Base-by-base conservation (phyloP, 331 rosid species). In the Phaseolus coccineus region DNA sequence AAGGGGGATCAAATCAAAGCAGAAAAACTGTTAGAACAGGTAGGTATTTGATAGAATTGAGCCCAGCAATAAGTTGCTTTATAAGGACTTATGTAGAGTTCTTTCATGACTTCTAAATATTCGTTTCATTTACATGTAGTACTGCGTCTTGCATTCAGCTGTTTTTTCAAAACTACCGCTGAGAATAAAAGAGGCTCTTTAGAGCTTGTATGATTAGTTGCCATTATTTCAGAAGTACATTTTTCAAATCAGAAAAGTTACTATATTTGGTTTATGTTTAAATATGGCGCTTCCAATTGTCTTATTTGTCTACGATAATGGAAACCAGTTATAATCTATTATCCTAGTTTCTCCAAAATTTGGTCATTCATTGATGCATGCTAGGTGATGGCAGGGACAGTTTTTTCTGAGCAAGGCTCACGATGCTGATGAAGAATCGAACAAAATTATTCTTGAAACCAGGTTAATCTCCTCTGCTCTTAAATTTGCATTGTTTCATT, bases 381-480 rank as follows among this genome's bases (percentile, higher is more conserved):
- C 76, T 80, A 33, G 59, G 42, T 27, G 52, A 65, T 84, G 77
- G 44, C 89, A 95, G 99, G 99, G 96, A 4, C 87, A 88, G 4
- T 87, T 91, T 83, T 95, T 85, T 59, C 76, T 25, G 3, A 42
- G 81, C 5, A 91, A 87, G 84, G 92, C 96, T 15, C 67, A 52
- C 2, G 96, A 89, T 55, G 94, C 94, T 24, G 94, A 95, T 50
- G 96, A 93, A 64, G 92, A 93, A 79, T 93, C 94, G 31, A 86
- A 63, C 83, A 84, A 79, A 86, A 83, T 87, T 85, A 87, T 90
- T 86, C 71, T 90, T 40, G 84, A 85, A 72, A 82, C 91, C 16
- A 84, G 86, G 99, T 91, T 27, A 73, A 83, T 85, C 61, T 73
- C 79, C 53, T 37, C 71, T 80, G 42, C 59, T 77, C 15, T 48